Evolutionary conservation across 768 basidiomycete species (phyloP).

Genomic region (Agaricus blazei): DNA sequence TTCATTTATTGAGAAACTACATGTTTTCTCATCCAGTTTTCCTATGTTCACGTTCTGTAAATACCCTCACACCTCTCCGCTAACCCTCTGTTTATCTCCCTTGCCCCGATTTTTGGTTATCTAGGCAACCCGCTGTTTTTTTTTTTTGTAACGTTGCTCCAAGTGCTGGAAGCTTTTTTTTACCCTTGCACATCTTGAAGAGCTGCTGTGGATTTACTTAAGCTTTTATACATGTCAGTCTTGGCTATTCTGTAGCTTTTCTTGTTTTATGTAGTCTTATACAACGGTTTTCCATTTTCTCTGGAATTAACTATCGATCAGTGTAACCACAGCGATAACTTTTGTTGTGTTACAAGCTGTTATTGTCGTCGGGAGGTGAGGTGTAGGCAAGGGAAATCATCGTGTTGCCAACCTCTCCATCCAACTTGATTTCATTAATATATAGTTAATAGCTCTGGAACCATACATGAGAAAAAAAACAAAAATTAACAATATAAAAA

Average conservation of each 20-base stretch:
- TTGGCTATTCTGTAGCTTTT: neutral
- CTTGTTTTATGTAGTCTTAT: neutral
- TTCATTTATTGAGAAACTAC: slow-evolving; percentile 4
- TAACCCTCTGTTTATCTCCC: neutral
- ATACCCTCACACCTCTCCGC: neutral
- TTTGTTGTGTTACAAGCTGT: neutral
- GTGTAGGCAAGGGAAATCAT: too few relatives aligned
- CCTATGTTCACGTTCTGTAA: neutral
- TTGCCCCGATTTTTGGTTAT: neutral
- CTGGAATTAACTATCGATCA: too few relatives aligned
- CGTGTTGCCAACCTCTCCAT: too few relatives aligned
- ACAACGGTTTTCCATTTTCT: too few relatives aligned
- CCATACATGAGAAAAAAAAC: too few relatives aligned
- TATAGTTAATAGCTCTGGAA: too few relatives aligned
- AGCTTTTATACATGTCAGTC: neutral
- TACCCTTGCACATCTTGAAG: slow-evolving; percentile 3
- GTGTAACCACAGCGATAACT: neutral
- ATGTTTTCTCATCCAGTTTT: neutral
- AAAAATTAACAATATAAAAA: too few relatives aligned
- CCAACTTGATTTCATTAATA: too few relatives aligned
- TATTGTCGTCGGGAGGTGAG: too few relatives aligned
- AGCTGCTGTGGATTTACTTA: slow-evolving; percentile 7
- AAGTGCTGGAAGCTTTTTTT: neutral
- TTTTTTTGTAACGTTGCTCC: neutral
- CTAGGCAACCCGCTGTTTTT: neutral